Conservation (phyloP, 2,329 filamentous ascomycete species). For the Nothophaeocryptopus gaeumannii region DNA sequence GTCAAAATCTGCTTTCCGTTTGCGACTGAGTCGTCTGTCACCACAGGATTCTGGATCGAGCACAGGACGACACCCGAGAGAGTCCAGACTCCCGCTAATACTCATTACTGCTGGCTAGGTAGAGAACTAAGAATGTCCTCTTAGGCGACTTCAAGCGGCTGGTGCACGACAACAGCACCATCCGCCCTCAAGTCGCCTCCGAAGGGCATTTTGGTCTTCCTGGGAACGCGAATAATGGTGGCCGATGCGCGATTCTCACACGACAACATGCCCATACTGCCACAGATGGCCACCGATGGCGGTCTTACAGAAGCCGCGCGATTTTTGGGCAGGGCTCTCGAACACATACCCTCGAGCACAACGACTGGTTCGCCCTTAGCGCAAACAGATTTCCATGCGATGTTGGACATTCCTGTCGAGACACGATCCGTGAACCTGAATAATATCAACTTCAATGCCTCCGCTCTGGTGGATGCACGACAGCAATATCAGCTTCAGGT, state of each 20-base stretch:
- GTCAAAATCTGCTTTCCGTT: slow-evolving; percentile 7
- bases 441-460: slow-evolving; percentile 21
- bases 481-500: slow-evolving; percentile 33
- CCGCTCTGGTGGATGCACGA: slow-evolving; percentile 13
- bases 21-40: slow-evolving; percentile 4
- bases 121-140: slow-evolving; percentile 3
- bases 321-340: neutral
- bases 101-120: slow-evolving; percentile 1
- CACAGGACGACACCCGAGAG: slow-evolving; percentile 14
- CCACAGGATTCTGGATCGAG: slow-evolving; percentile 2
- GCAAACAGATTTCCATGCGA: too few species aligned
- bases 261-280: neutral
- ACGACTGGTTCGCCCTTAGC: too few species aligned
- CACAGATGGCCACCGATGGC: slow-evolving; percentile 1
- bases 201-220: neutral
- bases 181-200: neutral
- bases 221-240: neutral
- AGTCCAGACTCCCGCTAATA: slow-evolving; percentile 5
- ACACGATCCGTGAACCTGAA: neutral
- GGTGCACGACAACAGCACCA: slow-evolving; percentile 13
- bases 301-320: neutral
- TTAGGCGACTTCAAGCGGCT: slow-evolving; percentile 7
- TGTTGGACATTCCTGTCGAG: too few species aligned
- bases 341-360: neutral
- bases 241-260: neutral